Evolutionary conservation across 129 eudicot species (phyloP), one percentile per base, ranked within the genome.

Genomic region (Calendula officinalis): DNA sequence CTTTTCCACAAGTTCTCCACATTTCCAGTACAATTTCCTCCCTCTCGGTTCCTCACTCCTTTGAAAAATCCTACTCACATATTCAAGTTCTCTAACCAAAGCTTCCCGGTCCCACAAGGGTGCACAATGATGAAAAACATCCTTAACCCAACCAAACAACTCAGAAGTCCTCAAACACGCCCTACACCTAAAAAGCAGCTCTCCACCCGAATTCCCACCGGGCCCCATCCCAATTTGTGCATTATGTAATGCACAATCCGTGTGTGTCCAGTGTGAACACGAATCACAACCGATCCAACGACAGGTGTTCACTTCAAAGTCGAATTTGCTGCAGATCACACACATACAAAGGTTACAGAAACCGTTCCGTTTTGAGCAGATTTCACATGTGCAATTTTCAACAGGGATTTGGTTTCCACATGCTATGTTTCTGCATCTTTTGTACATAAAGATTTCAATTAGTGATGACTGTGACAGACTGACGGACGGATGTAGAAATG

Each of bases 301-400:
- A 69, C 98, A 92, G 0, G 98, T 88, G 64, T 92, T 92, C 63
- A 92, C 98, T 69, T 92, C 96, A 75, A 92, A 88, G 57, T 92
- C 98, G 58, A 92, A 92, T 77, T 87, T 92, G 81, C 80, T 88
- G 62, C 98, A 92, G 5, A 92, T 88, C 59, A 85, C 90, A 75
- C 98, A 92, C 98, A 92, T 92, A 76, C 98, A 92, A 4, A 92
- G 85, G 58, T 79, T 92, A 78, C 98, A 92, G 63, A 92, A 92
- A 69, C 98, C 98, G 50, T 81, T 88, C 60, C 86, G 79, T 72
- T 78, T 87, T 0, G 79, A 66, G 78, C 98, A 92, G 36, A 81
- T 66, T 69, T 88, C 96, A 52, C 98, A 92, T 22, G 75, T 76
- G 71, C 98, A 92, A 34, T 77, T 88, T 52, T 91, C 98, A 0